Percentiles rank a stretch among this genome's conserved stretches.
These are phyloP conservation scores for Colletotrichum godetiae DNA, from an alignment of 2,329 filamentous ascomycete genomes.

Conservation along the genomic window DNA sequence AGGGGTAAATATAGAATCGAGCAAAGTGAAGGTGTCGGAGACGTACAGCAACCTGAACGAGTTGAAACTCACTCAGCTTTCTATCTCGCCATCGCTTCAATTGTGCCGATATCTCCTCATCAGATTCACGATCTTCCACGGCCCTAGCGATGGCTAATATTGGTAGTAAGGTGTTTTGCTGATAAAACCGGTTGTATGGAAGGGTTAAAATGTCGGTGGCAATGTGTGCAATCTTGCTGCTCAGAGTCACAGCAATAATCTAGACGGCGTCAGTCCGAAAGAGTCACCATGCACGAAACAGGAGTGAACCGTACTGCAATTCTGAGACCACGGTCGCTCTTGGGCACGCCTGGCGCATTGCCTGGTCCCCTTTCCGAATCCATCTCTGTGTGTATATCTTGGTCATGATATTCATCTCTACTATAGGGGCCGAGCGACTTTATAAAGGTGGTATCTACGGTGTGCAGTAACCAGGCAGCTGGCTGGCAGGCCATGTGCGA, in stretches of 20 bases:
- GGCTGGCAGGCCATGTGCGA: background rate
- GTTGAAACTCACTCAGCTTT: conserved; percentile 40
- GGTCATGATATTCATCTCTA: background rate
- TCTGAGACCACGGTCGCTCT: conserved; percentile 18
- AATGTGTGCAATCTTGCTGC: conserved; percentile 25
- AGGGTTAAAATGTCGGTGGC: conserved; percentile 38
- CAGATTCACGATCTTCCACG: conserved; percentile 26
- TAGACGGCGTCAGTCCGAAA: conserved; percentile 4
- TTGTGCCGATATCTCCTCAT: conserved; percentile 34
- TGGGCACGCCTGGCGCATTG: conserved; percentile 18
- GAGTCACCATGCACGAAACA: background rate
- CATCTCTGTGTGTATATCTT: background rate
- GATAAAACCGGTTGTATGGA: conserved; percentile 42
- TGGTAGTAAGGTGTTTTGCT: conserved; percentile 41
- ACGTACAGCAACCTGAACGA: conserved; percentile 40
- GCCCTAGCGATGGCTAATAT: conserved; percentile 37
- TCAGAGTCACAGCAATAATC: conserved; percentile 24
- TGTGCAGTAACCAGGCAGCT: background rate
- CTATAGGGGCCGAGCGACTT: background rate
- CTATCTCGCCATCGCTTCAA: conserved; percentile 38
- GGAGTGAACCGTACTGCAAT: conserved; percentile 17
- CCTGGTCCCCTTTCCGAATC: conserved; percentile 14
- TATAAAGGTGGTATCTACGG: conserved; percentile 11
- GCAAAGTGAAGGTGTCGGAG: too few relatives aligned
- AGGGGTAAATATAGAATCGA: background rate